Evolutionary conservation across 2,329 filamentous ascomycete genomes (phyloP), one percentile per base, ranked within the genome.

Genomic region (Arthrinium phaeospermum): DNA sequence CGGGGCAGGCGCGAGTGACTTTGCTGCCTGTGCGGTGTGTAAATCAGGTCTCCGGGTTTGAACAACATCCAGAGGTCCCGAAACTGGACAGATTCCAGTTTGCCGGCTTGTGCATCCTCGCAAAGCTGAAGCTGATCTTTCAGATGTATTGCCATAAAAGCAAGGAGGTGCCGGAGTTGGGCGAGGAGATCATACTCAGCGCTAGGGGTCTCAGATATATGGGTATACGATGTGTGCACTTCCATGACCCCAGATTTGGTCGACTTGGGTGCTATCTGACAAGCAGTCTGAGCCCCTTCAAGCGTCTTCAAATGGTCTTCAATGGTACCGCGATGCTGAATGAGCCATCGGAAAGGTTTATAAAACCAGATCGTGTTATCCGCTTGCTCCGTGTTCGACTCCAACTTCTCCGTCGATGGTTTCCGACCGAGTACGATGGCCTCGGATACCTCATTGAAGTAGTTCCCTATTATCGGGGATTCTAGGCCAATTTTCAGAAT

Each of bases 31-130:
- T 22, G 46, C 2, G 74, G 75, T 30, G 74, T 76, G 67, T 75
- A 78, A 16, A 78, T 73, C 22, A 70, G 73, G 7, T 74, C 74
- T 2, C 71, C 69, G 1, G 69, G 27, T 14, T 77, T 75, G 69
- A 77, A 79, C 7, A 79, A 73, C 76, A 79, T 79, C 78, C 78
- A 79, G 5, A 79, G 57, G 44, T 80, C 73, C 49, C 79, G 74
- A 44, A 76, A 79, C 0, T 75, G 68, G 1, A 77, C 70, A 3
- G 72, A 70, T 1, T 71, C 44, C 19, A 64, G 53, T 3, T 67
- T 68, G 22, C 73, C 73, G 6, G 64, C 22, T 5, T 70, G 73
- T 22, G 72, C 49, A 7, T 69, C 51, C 19, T 71, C 57, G 45
- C 71, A 75, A 2, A 71, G 47, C 14, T 70, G 19, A 22, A 77